Percentiles rank a stretch among this genome's conserved stretches.
Evolutionary conservation across 140 eudicot species (phyloP).

Genomic region (Bidens hawaiensis): DNA sequence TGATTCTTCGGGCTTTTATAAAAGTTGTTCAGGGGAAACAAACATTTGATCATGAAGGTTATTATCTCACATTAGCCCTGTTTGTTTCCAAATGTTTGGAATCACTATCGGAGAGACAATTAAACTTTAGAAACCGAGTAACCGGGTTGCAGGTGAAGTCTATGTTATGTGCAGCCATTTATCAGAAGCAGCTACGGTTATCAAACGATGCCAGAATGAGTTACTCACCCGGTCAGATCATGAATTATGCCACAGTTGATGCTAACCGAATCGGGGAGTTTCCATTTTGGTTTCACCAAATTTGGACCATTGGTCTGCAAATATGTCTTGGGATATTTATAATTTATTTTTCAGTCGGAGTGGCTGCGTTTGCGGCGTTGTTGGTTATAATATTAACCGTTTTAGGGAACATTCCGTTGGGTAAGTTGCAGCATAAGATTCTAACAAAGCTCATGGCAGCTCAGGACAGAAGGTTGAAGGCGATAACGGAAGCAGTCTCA

Average conservation of each 20-base stretch:
- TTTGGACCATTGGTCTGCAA: constrained; percentile 65
- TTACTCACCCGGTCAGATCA: constrained; percentile 61
- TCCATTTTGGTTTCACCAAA: constrained; percentile 61
- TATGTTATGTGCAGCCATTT: constrained; percentile 55
- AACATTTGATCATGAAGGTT: constrained; percentile 50
- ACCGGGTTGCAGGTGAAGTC: constrained; percentile 66
- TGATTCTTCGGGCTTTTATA: constrained; percentile 64
- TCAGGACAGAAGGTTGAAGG: constrained; percentile 60
- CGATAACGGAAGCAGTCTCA: constrained; percentile 52
- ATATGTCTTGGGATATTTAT: constrained; percentile 49
- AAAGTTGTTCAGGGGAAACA: constrained; percentile 47
- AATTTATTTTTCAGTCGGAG: constrained; percentile 50
- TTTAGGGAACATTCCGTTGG: constrained; percentile 57
- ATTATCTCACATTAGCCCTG: constrained; percentile 38
- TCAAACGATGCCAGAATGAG: constrained; percentile 40
- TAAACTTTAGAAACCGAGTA: constrained; percentile 47
- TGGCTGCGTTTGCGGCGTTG: constrained; percentile 51
- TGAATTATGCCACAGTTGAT: constrained; percentile 66
- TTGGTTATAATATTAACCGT: constrained; percentile 40
- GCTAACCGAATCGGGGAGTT: constrained; percentile 69
- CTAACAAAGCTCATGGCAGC: constrained; percentile 53
- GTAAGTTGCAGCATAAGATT: constrained; percentile 52
- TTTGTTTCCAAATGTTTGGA: constrained; percentile 54
- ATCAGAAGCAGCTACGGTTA: constrained; percentile 53
- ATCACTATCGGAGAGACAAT: constrained; percentile 62